Conservation (phyloP, 345 rosid genomes). For the Syzygium aromaticum region DNA sequence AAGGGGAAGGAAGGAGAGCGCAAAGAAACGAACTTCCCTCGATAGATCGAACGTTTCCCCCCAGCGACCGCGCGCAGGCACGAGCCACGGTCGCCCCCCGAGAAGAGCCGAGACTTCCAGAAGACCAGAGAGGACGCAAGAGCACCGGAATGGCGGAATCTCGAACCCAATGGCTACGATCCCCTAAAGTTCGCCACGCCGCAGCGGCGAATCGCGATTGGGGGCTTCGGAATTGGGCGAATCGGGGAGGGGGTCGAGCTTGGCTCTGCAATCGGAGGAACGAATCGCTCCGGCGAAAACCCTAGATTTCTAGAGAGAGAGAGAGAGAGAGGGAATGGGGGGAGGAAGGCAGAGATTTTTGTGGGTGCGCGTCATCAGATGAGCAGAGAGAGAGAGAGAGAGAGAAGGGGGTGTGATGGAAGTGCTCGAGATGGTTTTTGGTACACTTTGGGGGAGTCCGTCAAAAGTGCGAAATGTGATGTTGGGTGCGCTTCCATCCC, state of each 20-base stretch:
- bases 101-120: neutral
- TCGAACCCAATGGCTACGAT: neutral
- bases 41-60: neutral
- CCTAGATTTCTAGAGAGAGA: slow-evolving; percentile 1
- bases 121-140: neutral
- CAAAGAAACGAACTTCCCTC: neutral
- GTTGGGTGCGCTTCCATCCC: neutral
- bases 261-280: neutral
- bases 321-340: neutral
- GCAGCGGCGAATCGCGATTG: neutral
- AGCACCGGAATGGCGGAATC: neutral
- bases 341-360: neutral
- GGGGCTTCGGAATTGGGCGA: neutral
- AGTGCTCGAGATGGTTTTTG: neutral
- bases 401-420: neutral
- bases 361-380: neutral
- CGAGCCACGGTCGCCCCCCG: neutral
- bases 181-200: neutral
- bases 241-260: neutral
- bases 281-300: neutral
- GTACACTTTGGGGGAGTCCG: neutral
- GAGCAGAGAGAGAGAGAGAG: neutral
- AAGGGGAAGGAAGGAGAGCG: neutral
- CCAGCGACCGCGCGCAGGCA: neutral
- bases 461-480: neutral